Base-by-base conservation (phyloP, 2,329 filamentous ascomycete genomes). In the Trichoderma hamatum region DNA sequence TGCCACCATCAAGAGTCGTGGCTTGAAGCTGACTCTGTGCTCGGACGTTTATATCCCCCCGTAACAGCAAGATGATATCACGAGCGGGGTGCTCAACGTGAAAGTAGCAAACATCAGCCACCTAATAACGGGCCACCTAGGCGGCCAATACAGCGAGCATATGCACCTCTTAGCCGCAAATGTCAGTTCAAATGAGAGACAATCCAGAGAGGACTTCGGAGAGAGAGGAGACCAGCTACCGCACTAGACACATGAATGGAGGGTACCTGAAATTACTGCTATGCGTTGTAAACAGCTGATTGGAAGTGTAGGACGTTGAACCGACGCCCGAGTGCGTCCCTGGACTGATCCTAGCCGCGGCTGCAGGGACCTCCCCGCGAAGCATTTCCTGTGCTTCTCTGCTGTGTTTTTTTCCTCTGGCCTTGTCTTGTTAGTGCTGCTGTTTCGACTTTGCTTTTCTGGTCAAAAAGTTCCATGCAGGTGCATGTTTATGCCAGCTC, bases 281-380 rank as follows among this genome's bases (percentile, higher is more conserved):
- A 3, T 43, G 13, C 34, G 34, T 39, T 30, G 51, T 34, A 51
- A 24, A 51, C 52, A 21, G 26, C 39, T 24, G 54, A 49, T 21
- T 59, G 54, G 14, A 43, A 67, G n/a, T 5, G n/a, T 26, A 21
- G 28, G 11, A 36, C 39, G 43, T 24, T 34, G 28, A 26, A 51
- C 46, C 21, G 60, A 19, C 64, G 64, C 54, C 64, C 51, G 64
- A 39, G 54, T 51, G 64, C 63, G 55, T 67, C 64, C 39, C 64
- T 21, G 28, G 64, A 11, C 54, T 39, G 54, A 51, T 34, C 34
- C 64, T n/a, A 26, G 39, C 16, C 21, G 28, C 39, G 16, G 21
- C 39, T 46, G 7, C 54, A 67, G 63, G 63, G 52, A 21, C 54
- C 34, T 39, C 49, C 14, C 32, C 49, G 51, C 62, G 62, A 24